These are phyloP conservation scores for Pseudogymnoascus pannorum DNA, from an alignment of 2,329 filamentous ascomycete genomes.

Conservation along the genomic window DNA sequence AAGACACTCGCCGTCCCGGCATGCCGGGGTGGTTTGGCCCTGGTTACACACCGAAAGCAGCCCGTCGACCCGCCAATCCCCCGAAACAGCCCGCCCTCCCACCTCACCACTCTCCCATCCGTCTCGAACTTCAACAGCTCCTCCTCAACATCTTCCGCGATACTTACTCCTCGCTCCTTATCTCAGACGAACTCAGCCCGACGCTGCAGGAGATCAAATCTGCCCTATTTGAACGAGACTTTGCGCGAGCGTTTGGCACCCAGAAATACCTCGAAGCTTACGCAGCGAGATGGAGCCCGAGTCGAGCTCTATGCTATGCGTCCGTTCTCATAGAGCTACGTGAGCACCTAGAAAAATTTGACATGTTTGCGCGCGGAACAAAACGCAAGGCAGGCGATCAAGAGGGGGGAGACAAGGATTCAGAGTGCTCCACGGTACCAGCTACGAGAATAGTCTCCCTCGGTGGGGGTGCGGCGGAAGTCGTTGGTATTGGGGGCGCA, in stretches of 20 bases:
- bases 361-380: slow-evolving; percentile 5
- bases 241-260: slow-evolving; percentile 67
- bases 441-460: slow-evolving; percentile 19
- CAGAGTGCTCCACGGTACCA: not conserved
- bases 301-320: slow-evolving; percentile 75
- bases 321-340: slow-evolving; percentile 37
- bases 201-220: slow-evolving; percentile 76
- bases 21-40: slow-evolving; percentile 8
- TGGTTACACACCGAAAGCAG: not conserved
- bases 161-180: slow-evolving; percentile 49
- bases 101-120: slow-evolving; percentile 26
- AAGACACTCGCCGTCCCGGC: slow-evolving; percentile 7
- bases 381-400: slow-evolving; percentile 9
- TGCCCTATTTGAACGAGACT: slow-evolving; percentile 80
- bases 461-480: slow-evolving; percentile 50
- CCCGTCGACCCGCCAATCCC: not conserved
- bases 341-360: slow-evolving; percentile 16
- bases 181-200: slow-evolving; percentile 40
- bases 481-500: slow-evolving; percentile 54
- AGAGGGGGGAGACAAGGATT: slow-evolving; percentile 10
- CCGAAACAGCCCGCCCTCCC: not conserved
- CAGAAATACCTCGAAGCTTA: slow-evolving; percentile 72
- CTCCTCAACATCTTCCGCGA: slow-evolving; percentile 67
- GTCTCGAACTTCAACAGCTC: slow-evolving; percentile 55
- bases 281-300: slow-evolving; percentile 84